Conservation (phyloP, 78 protist genomes). For the Neovahlkampfia damariscottae region DNA sequence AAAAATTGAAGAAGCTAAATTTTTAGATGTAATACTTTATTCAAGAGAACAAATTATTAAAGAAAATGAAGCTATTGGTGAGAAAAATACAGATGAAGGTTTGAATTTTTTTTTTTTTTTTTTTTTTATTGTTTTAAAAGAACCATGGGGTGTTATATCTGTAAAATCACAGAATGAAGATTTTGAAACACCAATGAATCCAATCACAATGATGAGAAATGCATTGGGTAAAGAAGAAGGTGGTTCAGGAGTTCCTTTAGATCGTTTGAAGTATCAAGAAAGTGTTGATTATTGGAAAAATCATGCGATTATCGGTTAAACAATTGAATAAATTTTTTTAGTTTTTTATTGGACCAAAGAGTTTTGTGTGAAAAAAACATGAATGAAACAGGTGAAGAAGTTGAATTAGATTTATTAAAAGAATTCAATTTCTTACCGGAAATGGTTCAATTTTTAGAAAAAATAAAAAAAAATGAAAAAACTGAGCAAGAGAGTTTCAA, state of each 20-base stretch:
- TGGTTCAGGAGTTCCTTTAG: constrained; percentile 40
- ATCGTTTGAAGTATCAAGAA: background rate
- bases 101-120: background rate
- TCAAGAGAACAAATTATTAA: constrained; percentile 24
- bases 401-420: too few relatives aligned
- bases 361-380: too few relatives aligned
- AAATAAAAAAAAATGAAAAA: background rate
- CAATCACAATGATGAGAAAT: constrained; percentile 55
- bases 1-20: constrained; percentile 10
- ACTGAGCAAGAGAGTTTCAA: too few relatives aligned
- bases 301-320: background rate
- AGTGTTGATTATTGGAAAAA: background rate
- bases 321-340: background rate
- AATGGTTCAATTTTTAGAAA: background rate
- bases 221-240: constrained; percentile 38
- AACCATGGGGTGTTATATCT: constrained; percentile 43
- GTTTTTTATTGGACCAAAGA: background rate
- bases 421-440: too few relatives aligned
- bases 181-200: constrained; percentile 40
- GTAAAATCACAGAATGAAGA: constrained; percentile 41
- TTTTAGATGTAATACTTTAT: constrained; percentile 27
- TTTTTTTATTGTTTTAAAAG: too few relatives aligned
- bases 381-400: too few relatives aligned
- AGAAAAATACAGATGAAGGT: background rate
- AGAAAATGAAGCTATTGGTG: constrained; percentile 4